Conservation (phyloP, 306 rosid species). For the Sicyos baderoa region DNA sequence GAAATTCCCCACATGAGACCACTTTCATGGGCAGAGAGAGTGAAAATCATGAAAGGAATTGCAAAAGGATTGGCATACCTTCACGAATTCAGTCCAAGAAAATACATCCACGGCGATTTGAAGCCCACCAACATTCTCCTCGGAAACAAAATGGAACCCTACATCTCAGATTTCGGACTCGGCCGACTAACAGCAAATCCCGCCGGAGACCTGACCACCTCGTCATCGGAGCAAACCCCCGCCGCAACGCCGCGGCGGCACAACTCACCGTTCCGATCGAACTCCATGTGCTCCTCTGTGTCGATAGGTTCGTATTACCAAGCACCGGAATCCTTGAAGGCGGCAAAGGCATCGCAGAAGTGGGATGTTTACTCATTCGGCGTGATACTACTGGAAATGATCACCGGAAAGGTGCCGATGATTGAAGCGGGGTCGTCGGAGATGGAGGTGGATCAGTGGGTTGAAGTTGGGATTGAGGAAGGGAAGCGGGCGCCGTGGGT, state of each 20-base stretch:
- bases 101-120: conserved; percentile 87
- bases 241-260: conserved; percentile 21
- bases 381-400: conserved; percentile 73
- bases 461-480: conserved; percentile 81
- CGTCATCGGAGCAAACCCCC: conserved; percentile 17
- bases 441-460: conserved; percentile 84
- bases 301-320: conserved; percentile 42
- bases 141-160: conserved; percentile 69
- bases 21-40: conserved; percentile 50
- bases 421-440: conserved; percentile 65
- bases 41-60: conserved; percentile 69
- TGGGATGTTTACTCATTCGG: conserved; percentile 94
- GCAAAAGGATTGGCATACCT: conserved; percentile 74
- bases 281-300: conserved; percentile 7
- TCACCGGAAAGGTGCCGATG: conserved; percentile 60
- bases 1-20: conserved; percentile 56
- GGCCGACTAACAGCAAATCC: conserved; percentile 82
- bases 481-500: conserved; percentile 62
- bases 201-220: conserved; percentile 40
- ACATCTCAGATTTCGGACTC: conserved; percentile 86
- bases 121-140: conserved; percentile 77
- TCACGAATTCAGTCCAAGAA: conserved; percentile 88
- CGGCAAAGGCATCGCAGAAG: conserved; percentile 90
- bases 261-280: conserved; percentile 12
- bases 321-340: conserved; percentile 75